Evolutionary conservation across 345 rosid genomes (phyloP).

Genomic region (Erucastrum elatum): DNA sequence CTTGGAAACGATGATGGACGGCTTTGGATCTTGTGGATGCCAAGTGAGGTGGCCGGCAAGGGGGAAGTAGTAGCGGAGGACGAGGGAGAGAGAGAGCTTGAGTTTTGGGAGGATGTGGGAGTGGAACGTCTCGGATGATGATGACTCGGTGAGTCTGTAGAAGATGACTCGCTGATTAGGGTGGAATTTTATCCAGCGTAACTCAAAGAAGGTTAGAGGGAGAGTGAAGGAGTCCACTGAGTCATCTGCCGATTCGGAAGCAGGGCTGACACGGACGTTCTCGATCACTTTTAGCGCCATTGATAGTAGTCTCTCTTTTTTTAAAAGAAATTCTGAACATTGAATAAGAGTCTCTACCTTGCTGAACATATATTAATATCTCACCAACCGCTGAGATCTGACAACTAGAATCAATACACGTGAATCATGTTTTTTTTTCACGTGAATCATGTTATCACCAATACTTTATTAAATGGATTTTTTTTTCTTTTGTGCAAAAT

Average conservation of each 20-base stretch:
- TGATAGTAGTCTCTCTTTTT: background rate
- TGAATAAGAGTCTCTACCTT: background rate
- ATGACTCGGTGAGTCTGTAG: constrained; percentile 30
- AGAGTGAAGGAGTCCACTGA: constrained; percentile 17
- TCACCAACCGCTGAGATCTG: background rate
- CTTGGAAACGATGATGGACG: constrained; percentile 25
- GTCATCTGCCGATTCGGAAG: background rate
- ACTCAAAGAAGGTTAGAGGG: constrained; percentile 38
- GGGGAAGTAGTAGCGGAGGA: constrained; percentile 40
- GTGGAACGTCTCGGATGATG: constrained; percentile 16
- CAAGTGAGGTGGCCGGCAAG: constrained; percentile 37
- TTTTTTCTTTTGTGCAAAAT: too few species aligned
- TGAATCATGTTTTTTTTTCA: too few species aligned
- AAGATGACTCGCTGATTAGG: constrained; percentile 38
- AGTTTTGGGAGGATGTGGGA: constrained; percentile 40
- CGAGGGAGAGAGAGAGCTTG: constrained; percentile 38
- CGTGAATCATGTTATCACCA: too few species aligned
- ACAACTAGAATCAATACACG: too few species aligned
- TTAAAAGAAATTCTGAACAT: too few species aligned
- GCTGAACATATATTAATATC: background rate
- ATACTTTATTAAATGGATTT: too few species aligned
- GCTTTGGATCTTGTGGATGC: constrained; percentile 18
- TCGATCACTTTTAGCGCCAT: constrained; percentile 9
- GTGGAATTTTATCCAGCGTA: constrained; percentile 23
- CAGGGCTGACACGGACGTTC: constrained; percentile 19